phyloP scores from a whole-genome alignment of 805 yeast species.

The Pichia exigua region DNA sequence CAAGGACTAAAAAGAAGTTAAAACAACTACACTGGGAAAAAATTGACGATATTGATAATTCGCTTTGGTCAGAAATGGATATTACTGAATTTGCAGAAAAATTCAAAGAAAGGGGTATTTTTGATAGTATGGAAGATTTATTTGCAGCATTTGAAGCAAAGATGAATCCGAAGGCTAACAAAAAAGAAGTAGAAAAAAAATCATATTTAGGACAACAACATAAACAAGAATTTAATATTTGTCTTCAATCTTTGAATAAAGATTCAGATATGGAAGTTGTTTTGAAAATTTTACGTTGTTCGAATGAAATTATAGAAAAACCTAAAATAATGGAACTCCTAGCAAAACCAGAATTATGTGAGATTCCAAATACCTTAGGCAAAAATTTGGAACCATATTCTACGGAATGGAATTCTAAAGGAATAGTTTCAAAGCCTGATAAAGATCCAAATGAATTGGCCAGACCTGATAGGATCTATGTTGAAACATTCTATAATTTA shows the following conservation, averaged over 20 bases:
- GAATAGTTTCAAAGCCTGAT: slow-evolving; percentile 37
- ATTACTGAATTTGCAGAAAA: slow-evolving; percentile 53
- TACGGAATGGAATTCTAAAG: slow-evolving; percentile 51
- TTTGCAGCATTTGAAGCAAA: slow-evolving; percentile 77
- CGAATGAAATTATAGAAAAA: slow-evolving; percentile 59
- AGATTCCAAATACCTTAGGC: slow-evolving; percentile 62
- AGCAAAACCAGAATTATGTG: slow-evolving; percentile 64
- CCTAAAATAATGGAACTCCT: slow-evolving; percentile 78
- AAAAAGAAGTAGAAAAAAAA: slow-evolving; percentile 44
- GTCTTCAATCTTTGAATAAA: slow-evolving; percentile 68
- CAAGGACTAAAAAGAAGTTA: slow-evolving; percentile 67
- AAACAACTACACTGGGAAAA: slow-evolving; percentile 98
- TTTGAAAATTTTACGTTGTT: slow-evolving; percentile 66
- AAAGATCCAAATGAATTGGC: slow-evolving; percentile 73
- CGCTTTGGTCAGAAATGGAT: slow-evolving; percentile 75
- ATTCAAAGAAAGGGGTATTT: slow-evolving; percentile 67
- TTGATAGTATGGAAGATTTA: slow-evolving; percentile 74
- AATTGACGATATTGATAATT: slow-evolving; percentile 71
- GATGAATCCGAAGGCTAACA: slow-evolving; percentile 36
- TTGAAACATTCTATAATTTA: slow-evolving; percentile 76
- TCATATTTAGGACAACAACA: slow-evolving; percentile 74
- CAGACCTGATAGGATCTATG: slow-evolving; percentile 76
- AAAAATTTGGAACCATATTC: slow-evolving; percentile 76
- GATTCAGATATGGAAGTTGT: slow-evolving; percentile 60
- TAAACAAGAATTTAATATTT: slow-evolving; percentile 93